Conservation (phyloP, 2,329 filamentous ascomycete genomes). For the Stagonosporopsis cucurbitacearum region DNA sequence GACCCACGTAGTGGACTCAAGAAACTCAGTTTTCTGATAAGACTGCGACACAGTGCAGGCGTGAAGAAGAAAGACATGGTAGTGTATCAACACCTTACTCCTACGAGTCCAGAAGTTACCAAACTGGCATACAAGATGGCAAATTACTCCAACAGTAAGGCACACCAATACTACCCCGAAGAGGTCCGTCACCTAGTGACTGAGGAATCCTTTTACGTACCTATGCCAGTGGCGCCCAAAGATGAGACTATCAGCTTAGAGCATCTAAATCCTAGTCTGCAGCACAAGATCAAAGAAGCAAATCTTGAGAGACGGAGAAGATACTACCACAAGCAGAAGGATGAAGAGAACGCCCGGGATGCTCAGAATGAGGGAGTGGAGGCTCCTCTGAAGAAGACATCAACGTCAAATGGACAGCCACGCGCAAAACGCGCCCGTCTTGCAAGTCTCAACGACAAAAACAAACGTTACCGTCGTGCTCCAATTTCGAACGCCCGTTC, state of each 20-base stretch:
- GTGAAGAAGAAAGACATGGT: slow-evolving; percentile 60
- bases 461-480: slow-evolving; percentile 26
- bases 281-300: slow-evolving; percentile 29
- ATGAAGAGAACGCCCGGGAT: slow-evolving; percentile 27
- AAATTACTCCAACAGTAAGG: slow-evolving; percentile 42
- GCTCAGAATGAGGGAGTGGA: slow-evolving; percentile 32
- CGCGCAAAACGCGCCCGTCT: slow-evolving; percentile 30
- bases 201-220: slow-evolving; percentile 27
- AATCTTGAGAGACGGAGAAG: slow-evolving; percentile 20
- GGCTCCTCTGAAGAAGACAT: slow-evolving; percentile 16
- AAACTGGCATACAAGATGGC: slow-evolving; percentile 60
- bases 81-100: slow-evolving; percentile 54
- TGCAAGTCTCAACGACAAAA: slow-evolving; percentile 39
- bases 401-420: slow-evolving; percentile 9
- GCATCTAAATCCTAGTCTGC: slow-evolving; percentile 27
- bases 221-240: slow-evolving; percentile 30
- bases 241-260: slow-evolving; percentile 39
- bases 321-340: slow-evolving; percentile 27
- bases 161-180: slow-evolving; percentile 42
- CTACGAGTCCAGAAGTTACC: slow-evolving; percentile 55
- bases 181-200: slow-evolving; percentile 37
- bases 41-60: slow-evolving; percentile 22
- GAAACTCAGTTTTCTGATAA: slow-evolving; percentile 50
- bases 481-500: slow-evolving; percentile 9
- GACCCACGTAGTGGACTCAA: slow-evolving; percentile 56